Base-by-base conservation (phyloP, 371 early-diverging fungal species). In the Rhizopus stolonifer region DNA sequence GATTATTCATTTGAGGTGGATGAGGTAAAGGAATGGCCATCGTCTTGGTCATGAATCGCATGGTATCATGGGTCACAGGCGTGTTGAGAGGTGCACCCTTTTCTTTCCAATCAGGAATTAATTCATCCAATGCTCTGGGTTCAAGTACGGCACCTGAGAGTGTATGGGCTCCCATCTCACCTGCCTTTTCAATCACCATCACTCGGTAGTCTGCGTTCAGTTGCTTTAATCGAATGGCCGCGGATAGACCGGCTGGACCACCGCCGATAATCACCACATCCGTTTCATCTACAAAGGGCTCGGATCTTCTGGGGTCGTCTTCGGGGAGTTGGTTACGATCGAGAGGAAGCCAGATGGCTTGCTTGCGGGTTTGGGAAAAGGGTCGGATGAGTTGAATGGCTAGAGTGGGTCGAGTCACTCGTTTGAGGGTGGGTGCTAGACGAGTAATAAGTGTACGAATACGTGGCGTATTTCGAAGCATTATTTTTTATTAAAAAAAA, bases 51-150 rank as follows among this genome's bases (percentile, higher is more conserved):
- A 98, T 67, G 48, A 90, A 84, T 51, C 80, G 79, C 91, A 98
- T 93, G 2, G 85, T 74, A 72, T 98, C 99, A 24, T 85, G 76
- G 5, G 81, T 67, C 3, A 91, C 99, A 4, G 94, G 95, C 50
- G 88, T 88, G 70, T 90, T 86, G 31, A 98, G 74, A 14, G 99
- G 99, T 0, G 94, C 93, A 9, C 94, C 95, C 58, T 80, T 88
- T 54, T 94, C 96, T 70, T 93, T 93, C 98, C 98, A 98, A 67
- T 97, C 93, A 17, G 99, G 99, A 36, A 98, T 89, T 56, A 98
- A 79, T 70, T 98, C 97, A 55, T 95, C 75, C 59, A 98, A 67
- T 0, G 99, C 94, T 15, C 91, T 82, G 1, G 96, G 89, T 61
- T 98, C 99, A 29, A 98, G 63, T 25, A 98, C 97, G 24, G 95